Base-by-base conservation (phyloP, 2,329 filamentous ascomycete species). In the Penicillium digitatum region DNA sequence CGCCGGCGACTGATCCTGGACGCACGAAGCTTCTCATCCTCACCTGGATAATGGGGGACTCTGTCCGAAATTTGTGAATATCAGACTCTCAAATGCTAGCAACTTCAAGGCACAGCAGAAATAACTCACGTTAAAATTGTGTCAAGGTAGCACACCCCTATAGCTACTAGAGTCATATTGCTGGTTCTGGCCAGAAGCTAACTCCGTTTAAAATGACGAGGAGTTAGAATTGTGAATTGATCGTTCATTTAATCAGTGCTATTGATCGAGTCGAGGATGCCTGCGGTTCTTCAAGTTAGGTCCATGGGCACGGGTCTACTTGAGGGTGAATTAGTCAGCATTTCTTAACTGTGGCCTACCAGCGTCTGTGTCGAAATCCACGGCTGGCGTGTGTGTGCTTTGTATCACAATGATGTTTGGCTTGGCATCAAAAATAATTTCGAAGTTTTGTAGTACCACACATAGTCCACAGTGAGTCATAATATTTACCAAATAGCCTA, bases 21-120 rank as follows among this genome's bases (percentile, higher is more conserved):
- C 18, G 88, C 87, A 31, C 87, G 85, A 38, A 89, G 77, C 71
- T 91, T 91, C 45, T 83, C 80, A 74, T 92, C 88, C 73, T 91
- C 87, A 7, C 72, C 71, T 1, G 87, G 87, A 67, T 84, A 90
- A 65, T 83, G 74, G 3, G 86, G 60, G 20, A 63, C 66, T 58
- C 65, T 72, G 58, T 24, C 31, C 8, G 24, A 42, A 50, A 38
- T 60, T 18, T 35, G 20, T 54, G 39, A 35, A 45, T 22, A 48
- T 18, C 50, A 39, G 32, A 42, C n/a, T 53, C 14, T 22, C 8
- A 18, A 11, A 31, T 5, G 7, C 16, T 24, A 31, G 3, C n/a
- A n/a, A 29, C 5, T 31, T 31, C 12, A 16, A 22, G 57, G 45
- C 18, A 46, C 22, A 27, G 26, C 45, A 34, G 46, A 32, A 56